These are phyloP conservation scores for Sporisorium exsertum DNA, from an alignment of 1,284 basidiomycete genomes.

Conservation along the genomic window DNA sequence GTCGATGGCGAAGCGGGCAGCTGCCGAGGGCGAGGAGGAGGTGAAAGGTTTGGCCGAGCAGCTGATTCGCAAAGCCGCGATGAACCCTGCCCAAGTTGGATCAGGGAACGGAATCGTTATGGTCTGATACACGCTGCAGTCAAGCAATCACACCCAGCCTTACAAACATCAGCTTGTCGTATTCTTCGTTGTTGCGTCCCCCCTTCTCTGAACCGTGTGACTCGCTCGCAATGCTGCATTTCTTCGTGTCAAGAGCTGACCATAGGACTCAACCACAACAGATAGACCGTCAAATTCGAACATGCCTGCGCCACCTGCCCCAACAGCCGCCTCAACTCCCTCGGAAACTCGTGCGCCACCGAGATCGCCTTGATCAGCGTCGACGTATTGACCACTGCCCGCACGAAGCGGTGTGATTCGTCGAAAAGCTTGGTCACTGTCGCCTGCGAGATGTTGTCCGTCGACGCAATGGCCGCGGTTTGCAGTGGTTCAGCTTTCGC, in stretches of 20 bases:
- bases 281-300: constrained; percentile 58
- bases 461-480: constrained; percentile 5
- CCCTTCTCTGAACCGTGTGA: too few species aligned
- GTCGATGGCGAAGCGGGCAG: constrained; percentile 14
- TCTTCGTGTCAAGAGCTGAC: background rate
- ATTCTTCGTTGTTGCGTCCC: too few species aligned
- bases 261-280: constrained; percentile 56
- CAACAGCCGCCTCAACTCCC: constrained; percentile 51
- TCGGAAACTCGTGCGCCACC: constrained; percentile 50
- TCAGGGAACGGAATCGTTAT: constrained; percentile 66
- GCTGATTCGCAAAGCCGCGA: constrained; percentile 23
- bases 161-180: too few species aligned
- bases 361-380: constrained; percentile 58
- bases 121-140: constrained; percentile 44
- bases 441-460: constrained; percentile 33
- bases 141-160: background rate
- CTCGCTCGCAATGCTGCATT: too few species aligned
- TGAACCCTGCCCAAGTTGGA: constrained; percentile 50
- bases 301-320: constrained; percentile 61
- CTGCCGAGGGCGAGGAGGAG: background rate
- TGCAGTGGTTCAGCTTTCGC: background rate
- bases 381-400: constrained; percentile 61
- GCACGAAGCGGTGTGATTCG: constrained; percentile 56
- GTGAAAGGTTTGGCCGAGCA: constrained; percentile 28
- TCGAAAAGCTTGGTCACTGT: constrained; percentile 51